Evolutionary conservation across 1,284 basidiomycete species (phyloP), one percentile per base, ranked within the genome.

Genomic region (Meripilus lineatus): DNA sequence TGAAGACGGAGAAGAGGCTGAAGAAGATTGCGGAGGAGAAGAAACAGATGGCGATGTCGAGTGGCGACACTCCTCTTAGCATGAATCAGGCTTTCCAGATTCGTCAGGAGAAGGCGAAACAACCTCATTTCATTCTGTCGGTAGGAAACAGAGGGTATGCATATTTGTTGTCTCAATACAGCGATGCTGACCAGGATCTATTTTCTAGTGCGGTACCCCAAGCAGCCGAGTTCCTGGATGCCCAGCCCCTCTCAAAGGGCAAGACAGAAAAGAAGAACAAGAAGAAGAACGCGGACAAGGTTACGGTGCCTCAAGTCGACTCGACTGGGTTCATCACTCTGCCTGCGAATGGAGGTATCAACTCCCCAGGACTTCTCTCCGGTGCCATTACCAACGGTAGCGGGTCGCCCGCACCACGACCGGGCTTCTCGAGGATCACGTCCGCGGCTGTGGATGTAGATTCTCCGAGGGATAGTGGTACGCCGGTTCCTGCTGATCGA

Each of bases 11-110:
- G 72, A 95, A 95, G 66, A 75, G 89, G 50, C 59, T 96, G 56
- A 91, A 92, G 76, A 92, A 89, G 72, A 94, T 96, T 52, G 89
- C 84, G 18, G 91, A 96, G 59, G 93, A 97, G 71, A 81, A 86
- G 63, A 95, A 94, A 72, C 78, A 89, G 60, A 78, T 81, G 53
- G 85, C 90, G 10, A 96, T 95, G 92, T 79, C 76, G 6, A 90
- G 90, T 52, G 89, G 90, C 3, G 93, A 97, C 66, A 96, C 93
- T 6, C 92, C 93, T 3, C 67, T 92, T 39, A 93, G 89, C 58
- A 95, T 95, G 86, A 91, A 84, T 51, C 78, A 76, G 50, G 93
- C 92, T 13, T 97, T 97, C 69, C 82, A 93, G 57, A 79, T 85
- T 44, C 74, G 93, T 45, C 92, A 95, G 62, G 84, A 93, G 65